Base-by-base conservation (phyloP, 306 rosid species). In the Rosa lucieae region DNA sequence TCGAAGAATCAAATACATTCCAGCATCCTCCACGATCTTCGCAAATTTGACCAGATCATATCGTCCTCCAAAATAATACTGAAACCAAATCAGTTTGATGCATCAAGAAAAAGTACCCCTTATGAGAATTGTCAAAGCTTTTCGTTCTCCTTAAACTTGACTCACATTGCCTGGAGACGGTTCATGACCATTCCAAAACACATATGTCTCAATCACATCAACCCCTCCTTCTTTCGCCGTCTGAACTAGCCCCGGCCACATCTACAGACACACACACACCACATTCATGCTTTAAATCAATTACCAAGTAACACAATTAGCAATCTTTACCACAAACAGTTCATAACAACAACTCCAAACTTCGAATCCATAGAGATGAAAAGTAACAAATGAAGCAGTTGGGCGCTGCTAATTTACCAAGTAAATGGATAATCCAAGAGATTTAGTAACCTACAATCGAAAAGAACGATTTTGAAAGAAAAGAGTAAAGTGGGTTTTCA, bases 141-240 rank as follows among this genome's bases (percentile, higher is more conserved):
- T 40, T 53, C 10, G 11, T 17, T 58, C 7, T 32, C 70, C 58
- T 56, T 46, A 56, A 42, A 74, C 3, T 74, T n/a, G 35, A 83
- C 92, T 90, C 77, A 94, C 98, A 87, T 94, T 85, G 84, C 87
- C 93, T 0, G 92, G 98, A 83, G 98, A 88, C 75, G 89, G 96
- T 43, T 94, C 98, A 75, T 94, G 98, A 35, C 98, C 97, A 71
- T 94, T 94, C 98, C 98, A 94, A 81, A 94, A 94, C 48, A 94
- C 98, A 78, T 94, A 94, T 46, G 98, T 92, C 82, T 94, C 98
- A 6, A 94, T 94, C 46, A 86, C 92, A 89, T 94, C 93, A 1
- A 75, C 86, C 0, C 98, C 98, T 76, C 96, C 98, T 82, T 94
- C 88, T 77, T 94, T 94, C 0, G 98, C 96, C n/a, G 89, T 87